Conservation (phyloP, 2,329 filamentous ascomycete genomes). For the Elsinoe australis region DNA sequence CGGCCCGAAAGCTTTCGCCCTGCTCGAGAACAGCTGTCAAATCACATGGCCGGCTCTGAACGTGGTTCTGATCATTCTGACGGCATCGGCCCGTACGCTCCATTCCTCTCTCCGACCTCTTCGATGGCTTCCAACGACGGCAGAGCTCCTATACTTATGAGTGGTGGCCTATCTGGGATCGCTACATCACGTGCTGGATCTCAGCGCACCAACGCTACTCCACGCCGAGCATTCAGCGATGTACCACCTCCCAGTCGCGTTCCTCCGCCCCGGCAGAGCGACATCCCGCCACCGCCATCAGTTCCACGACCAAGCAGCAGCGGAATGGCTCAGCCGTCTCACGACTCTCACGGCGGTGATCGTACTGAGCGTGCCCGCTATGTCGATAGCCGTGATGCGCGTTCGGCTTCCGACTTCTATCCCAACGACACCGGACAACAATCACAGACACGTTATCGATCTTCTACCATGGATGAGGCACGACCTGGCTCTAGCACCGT, state of each 20-base stretch:
- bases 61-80: constrained; percentile 8
- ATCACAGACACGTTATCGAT: too few species aligned
- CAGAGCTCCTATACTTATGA: constrained; percentile 8
- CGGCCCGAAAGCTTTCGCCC: not conserved
- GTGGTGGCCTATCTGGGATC: constrained; percentile 8
- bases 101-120: constrained; percentile 2
- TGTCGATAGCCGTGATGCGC: not conserved
- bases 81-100: constrained; percentile 5
- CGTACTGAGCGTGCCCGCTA: not conserved
- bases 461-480: not conserved
- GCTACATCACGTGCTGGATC: not conserved
- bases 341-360: not conserved
- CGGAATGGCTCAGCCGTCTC: not conserved
- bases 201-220: not conserved
- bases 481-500: constrained; percentile 6
- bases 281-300: not conserved
- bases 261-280: not conserved
- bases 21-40: not conserved
- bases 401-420: constrained; percentile 6
- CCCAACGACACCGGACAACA: too few species aligned
- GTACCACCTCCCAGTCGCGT: not conserved
- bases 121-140: constrained; percentile 2
- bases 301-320: not conserved
- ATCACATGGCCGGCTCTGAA: not conserved
- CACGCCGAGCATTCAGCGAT: not conserved